Percentiles rank a stretch among this genome's conserved stretches.
Conservation (phyloP, 192 early-diverging fungal species). For the Backusella macrospora region DNA sequence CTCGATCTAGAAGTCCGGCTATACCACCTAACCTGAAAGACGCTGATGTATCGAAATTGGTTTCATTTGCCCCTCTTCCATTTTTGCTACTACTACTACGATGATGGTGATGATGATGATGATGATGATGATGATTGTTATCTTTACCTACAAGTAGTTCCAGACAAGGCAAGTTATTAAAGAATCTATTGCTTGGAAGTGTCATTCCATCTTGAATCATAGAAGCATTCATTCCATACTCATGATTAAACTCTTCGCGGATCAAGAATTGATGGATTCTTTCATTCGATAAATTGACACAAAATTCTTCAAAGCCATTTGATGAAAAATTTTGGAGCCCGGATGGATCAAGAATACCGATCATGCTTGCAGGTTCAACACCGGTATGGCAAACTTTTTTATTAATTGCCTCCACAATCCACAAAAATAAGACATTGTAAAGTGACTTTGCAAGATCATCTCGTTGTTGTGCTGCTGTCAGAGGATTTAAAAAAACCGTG, state of each 20-base stretch:
- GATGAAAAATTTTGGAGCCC: slow-evolving; percentile 57
- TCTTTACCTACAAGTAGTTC: slow-evolving; percentile 53
- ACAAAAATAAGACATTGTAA: slow-evolving; percentile 75
- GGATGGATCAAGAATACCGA: slow-evolving; percentile 67
- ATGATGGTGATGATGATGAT: not conserved
- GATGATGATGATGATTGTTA: not conserved
- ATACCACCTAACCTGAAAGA: slow-evolving; percentile 39
- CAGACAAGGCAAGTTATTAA: slow-evolving; percentile 52
- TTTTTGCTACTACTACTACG: not conserved
- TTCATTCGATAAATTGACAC: slow-evolving; percentile 55
- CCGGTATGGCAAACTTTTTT: slow-evolving; percentile 48
- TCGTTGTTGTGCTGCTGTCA: slow-evolving; percentile 66
- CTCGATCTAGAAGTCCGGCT: slow-evolving; percentile 46
- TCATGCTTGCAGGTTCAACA: slow-evolving; percentile 50
- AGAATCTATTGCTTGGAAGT: slow-evolving; percentile 50
- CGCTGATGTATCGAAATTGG: not conserved
- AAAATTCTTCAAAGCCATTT: slow-evolving; percentile 57
- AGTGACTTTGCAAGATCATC: slow-evolving; percentile 70
- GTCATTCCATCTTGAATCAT: slow-evolving; percentile 64
- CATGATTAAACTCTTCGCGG: slow-evolving; percentile 56
- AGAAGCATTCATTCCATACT: slow-evolving; percentile 44
- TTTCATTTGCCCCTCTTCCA: no score
- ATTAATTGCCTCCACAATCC: slow-evolving; percentile 82
- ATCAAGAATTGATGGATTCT: slow-evolving; percentile 43
- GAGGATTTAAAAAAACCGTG: slow-evolving; percentile 71